Evolutionary conservation across 2,329 filamentous ascomycete genomes (phyloP).

Genomic region (Leptographium radiaticola): DNA sequence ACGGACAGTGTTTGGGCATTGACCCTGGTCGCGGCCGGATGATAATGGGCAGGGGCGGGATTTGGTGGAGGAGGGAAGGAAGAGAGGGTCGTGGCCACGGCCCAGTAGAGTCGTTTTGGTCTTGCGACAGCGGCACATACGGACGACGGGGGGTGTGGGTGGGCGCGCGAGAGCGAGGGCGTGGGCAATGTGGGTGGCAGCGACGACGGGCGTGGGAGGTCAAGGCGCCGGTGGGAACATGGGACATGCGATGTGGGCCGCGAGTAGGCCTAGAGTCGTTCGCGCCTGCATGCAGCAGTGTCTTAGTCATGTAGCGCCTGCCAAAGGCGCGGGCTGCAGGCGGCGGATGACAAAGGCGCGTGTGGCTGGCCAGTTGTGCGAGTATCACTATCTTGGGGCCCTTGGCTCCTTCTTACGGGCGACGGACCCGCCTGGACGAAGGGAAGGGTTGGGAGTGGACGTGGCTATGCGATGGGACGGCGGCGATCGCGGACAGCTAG

Average conservation of each 20-base stretch:
- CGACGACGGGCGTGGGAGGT: neutral
- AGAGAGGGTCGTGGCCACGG: neutral
- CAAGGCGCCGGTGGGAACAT: neutral
- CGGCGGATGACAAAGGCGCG: neutral
- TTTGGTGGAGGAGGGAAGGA: no score
- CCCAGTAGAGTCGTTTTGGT: no score
- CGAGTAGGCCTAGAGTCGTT: neutral
- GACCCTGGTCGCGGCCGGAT: neutral
- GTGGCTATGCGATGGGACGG: neutral
- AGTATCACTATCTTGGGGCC: no score
- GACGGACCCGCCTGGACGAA: no score
- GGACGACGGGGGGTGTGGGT: neutral
- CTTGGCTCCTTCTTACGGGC: no score
- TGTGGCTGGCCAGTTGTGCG: no score
- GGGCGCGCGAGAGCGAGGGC: neutral
- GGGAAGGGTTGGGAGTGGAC: no score
- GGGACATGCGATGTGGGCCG: conserved; percentile 1
- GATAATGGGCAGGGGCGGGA: neutral
- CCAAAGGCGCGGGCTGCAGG: neutral
- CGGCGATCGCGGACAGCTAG: neutral
- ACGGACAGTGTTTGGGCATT: neutral
- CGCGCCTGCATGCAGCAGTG: no score
- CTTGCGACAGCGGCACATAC: no score
- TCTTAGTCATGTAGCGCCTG: no score
- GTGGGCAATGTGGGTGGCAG: neutral